These are phyloP conservation scores for Musa beccarii DNA, from an alignment of 176 grass and related monocot species.

Conservation along the genomic window DNA sequence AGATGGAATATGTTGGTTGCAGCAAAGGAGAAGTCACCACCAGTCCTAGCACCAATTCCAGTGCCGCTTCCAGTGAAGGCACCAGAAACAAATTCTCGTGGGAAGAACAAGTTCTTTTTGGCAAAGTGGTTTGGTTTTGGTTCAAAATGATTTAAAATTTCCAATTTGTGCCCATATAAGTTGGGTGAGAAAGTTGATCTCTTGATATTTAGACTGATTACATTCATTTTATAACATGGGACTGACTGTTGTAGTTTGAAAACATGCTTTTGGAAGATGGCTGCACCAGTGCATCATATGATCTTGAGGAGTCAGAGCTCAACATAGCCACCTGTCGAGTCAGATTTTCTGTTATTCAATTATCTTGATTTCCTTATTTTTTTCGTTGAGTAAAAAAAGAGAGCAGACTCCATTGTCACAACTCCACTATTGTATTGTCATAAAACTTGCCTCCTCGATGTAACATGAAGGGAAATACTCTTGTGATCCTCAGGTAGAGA, in stretches of 20 bases:
- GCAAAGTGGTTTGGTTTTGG: slow-evolving; percentile 69
- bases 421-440: no score
- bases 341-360: no score
- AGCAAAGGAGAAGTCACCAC: slow-evolving; percentile 28
- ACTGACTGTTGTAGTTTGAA: not conserved
- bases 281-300: no score
- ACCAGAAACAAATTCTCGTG: slow-evolving; percentile 34
- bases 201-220: not conserved
- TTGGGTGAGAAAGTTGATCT: not conserved
- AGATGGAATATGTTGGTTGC: slow-evolving; percentile 11
- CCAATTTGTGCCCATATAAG: not conserved
- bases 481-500: no score
- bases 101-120: slow-evolving; percentile 47
- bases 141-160: slow-evolving; percentile 22
- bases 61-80: slow-evolving; percentile 15
- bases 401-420: no score
- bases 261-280: not conserved
- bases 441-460: no score
- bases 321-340: no score
- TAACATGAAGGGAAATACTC: no score
- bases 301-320: no score
- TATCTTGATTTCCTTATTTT: no score
- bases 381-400: no score
- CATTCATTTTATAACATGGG: not conserved
- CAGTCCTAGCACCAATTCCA: slow-evolving; percentile 6